Evolutionary conservation across 163 green algal genomes (phyloP).

Genomic region (Scenedesmus sp.): DNA sequence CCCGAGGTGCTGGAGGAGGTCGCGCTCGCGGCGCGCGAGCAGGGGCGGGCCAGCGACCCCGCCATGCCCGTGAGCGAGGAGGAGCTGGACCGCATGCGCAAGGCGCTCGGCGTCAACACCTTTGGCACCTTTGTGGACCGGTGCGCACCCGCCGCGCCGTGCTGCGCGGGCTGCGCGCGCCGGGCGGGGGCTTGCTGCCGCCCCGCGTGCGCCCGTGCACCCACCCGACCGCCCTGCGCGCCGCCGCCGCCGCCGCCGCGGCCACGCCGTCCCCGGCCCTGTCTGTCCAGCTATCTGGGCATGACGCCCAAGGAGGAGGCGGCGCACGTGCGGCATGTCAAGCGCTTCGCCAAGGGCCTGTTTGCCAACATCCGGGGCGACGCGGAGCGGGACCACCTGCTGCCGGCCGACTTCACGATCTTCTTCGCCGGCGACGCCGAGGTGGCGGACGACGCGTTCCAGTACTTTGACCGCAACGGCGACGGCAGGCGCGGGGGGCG

Average conservation of each 20-base stretch:
- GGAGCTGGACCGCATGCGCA: not conserved
- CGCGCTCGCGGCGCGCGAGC: too few species aligned
- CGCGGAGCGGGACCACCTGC: slow-evolving; percentile 19
- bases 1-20: slow-evolving; percentile 28
- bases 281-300: slow-evolving; percentile 6
- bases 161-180: too few species aligned
- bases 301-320: slow-evolving; percentile 36
- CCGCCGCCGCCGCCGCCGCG: too few species aligned
- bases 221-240: too few species aligned
- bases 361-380: slow-evolving; percentile 39
- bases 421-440: slow-evolving; percentile 30
- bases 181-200: too few species aligned
- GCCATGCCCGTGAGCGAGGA: slow-evolving; percentile 12
- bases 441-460: slow-evolving; percentile 12
- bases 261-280: too few species aligned
- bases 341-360: slow-evolving; percentile 40
- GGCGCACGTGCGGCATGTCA: slow-evolving; percentile 14
- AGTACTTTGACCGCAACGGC: slow-evolving; percentile 38
- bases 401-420: slow-evolving; percentile 16
- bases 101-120: slow-evolving; percentile 22
- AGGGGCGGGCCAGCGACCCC: too few species aligned
- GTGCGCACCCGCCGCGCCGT: too few species aligned
- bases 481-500: too few species aligned
- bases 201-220: too few species aligned
- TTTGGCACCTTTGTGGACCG: slow-evolving; percentile 16